A percentile compares a stretch with the other conserved stretches of the same genome.
Evolutionary conservation across 1,139 yeast species (phyloP).

Genomic region (Kurtzmaniella natalensis): DNA sequence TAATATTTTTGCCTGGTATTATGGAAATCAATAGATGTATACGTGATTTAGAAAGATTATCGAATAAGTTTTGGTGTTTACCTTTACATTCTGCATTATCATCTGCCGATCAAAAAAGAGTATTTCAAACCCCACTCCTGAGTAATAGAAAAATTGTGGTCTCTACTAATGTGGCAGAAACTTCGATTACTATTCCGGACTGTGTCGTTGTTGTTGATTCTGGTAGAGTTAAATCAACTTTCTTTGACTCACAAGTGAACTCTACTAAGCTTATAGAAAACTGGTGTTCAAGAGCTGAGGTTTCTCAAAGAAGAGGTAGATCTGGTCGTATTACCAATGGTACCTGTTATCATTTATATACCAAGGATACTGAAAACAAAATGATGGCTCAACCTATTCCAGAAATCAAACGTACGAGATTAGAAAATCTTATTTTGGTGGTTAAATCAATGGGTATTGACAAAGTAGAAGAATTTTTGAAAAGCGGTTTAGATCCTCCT

Average conservation of each 20-base stretch:
- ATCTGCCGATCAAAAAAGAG: conserved; percentile 75
- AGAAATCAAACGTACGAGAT: conserved; percentile 77
- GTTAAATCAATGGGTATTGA: conserved; percentile 87
- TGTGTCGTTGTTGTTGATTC: conserved; percentile 89
- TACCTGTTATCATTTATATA: conserved; percentile 73
- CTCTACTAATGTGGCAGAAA: conserved; percentile 84
- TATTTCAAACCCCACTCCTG: conserved; percentile 46
- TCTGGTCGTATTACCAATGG: conserved; percentile 95
- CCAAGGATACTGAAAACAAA: conserved; percentile 51
- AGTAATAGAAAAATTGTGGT: conserved; percentile 76
- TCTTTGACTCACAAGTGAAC: conserved; percentile 62
- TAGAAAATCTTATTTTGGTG: conserved; percentile 76
- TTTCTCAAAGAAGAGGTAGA: conserved; percentile 92
- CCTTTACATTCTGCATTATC: conserved; percentile 88
- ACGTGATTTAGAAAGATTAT: conserved; percentile 18
- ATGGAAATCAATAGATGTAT: conserved; percentile 67
- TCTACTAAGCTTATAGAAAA: conserved; percentile 70
- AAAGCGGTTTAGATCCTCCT: conserved; percentile 82
- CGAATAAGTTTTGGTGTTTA: conserved; percentile 39
- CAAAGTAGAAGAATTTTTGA: conserved; percentile 64
- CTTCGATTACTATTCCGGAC: conserved; percentile 90
- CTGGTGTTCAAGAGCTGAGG: conserved; percentile 91
- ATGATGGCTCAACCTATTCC: conserved; percentile 81
- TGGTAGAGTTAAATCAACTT: conserved; percentile 78
- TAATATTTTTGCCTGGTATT: conserved; percentile 86